These are phyloP conservation scores for Lactarius deliciosus DNA, from an alignment of 768 basidiomycete species.

Conservation along the genomic window DNA sequence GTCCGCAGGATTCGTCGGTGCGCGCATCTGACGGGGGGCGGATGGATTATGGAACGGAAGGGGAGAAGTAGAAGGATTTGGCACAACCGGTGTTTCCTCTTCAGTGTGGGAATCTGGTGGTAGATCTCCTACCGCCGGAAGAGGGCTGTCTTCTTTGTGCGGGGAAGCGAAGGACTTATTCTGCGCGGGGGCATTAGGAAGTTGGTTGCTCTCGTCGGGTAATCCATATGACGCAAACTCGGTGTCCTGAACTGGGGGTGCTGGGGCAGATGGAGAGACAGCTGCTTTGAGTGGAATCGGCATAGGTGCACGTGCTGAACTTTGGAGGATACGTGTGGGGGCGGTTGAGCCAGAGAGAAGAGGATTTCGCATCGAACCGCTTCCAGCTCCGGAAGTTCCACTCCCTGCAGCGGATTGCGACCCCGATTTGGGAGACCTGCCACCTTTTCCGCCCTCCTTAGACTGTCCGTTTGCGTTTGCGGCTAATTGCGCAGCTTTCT, in stretches of 20 bases:
- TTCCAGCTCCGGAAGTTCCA: slow-evolving; percentile 22
- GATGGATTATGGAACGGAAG: slow-evolving; percentile 52
- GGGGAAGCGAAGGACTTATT: slow-evolving; percentile 29
- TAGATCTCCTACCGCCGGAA: slow-evolving; percentile 14
- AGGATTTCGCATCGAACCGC: slow-evolving; percentile 34
- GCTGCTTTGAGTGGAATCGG: slow-evolving; percentile 68
- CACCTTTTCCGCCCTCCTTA: slow-evolving; percentile 39
- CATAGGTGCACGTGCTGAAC: slow-evolving; percentile 57
- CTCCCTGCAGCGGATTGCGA: slow-evolving; percentile 30
- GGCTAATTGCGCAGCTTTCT: slow-evolving; percentile 80
- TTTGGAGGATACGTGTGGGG: slow-evolving; percentile 52
- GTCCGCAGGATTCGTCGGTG: slow-evolving; percentile 46
- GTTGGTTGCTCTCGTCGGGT: slow-evolving; percentile 57
- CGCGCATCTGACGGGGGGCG: slow-evolving; percentile 50
- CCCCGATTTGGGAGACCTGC: slow-evolving; percentile 40
- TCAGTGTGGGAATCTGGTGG: slow-evolving; percentile 12
- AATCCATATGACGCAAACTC: slow-evolving; percentile 70
- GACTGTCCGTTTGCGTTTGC: slow-evolving; percentile 40
- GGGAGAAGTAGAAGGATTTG: slow-evolving; percentile 41
- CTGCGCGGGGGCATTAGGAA: slow-evolving; percentile 46
- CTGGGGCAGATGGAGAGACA: slow-evolving; percentile 74
- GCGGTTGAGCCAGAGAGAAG: slow-evolving; percentile 64
- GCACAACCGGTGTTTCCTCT: slow-evolving; percentile 15
- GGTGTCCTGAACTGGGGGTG: slow-evolving; percentile 71
- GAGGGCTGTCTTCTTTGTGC: slow-evolving; percentile 21